Base-by-base conservation (phyloP, 192 early-diverging fungal genomes). In the Coemansia sp. region DNA sequence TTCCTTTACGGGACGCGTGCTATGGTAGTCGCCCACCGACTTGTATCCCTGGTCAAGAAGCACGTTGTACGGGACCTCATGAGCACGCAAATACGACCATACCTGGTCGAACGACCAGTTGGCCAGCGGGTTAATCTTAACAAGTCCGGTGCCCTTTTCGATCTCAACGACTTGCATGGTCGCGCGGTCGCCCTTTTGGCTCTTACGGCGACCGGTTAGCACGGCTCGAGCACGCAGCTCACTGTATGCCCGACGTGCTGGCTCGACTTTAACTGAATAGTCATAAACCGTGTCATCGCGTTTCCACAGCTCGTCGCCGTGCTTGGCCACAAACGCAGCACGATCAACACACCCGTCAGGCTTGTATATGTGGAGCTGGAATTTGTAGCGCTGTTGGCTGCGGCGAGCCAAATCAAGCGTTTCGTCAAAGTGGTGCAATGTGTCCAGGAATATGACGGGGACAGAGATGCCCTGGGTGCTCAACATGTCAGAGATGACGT, bases 91-190 rank as follows among this genome's bases (percentile, higher is more conserved):
- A 71, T 95, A 98, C 3, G 83, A 74, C 89, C 91, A 90, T 2
- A 98, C 96, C 65, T 87, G 85, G 63, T 92, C 85, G 82, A 89
- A 96, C 51, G 89, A 89, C 96, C 96, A 98, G 36, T 71, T 76
- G 0, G 96, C 96, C 20, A 98, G 82, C 18, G 93, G 92, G 74
- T 98, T 98, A 51, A 98, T 77, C 70, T 98, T 98, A 74, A 96
- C 60, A 55, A 96, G 82, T 11, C 88, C 86, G 0, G 88, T 88
- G 28, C 83, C 80, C 15, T 66, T 60, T 66, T 96, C 93, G 12
- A 93, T 70, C 72, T 98, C 93, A 14, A 98, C 58, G 26, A 98
- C 86, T 23, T 84, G 85, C 38, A 98, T 83, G 5, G 64, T 58
- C 37, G 84, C 84, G 23, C 95, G 90, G 51, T 91, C 91, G 37